These are phyloP conservation scores for Cryptococcus sp. DNA, from an alignment of 1,284 basidiomycete genomes.

Conservation along the genomic window DNA sequence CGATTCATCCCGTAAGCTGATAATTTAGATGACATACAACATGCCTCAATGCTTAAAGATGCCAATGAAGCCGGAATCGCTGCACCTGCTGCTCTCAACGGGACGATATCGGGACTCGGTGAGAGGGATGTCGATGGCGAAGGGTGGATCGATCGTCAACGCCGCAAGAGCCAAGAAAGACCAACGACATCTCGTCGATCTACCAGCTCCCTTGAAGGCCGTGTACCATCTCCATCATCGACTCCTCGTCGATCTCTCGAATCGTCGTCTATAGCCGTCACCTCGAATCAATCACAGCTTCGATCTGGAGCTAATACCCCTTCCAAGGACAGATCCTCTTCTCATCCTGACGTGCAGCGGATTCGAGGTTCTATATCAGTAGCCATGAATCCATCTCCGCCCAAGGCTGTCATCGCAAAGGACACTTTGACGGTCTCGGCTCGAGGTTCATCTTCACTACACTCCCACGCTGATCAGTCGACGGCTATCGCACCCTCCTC, in stretches of 20 bases:
- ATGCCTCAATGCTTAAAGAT: constrained; percentile 69
- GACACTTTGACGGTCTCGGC: constrained; percentile 43
- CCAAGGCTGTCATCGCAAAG: constrained; percentile 41
- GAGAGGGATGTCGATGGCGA: constrained; percentile 15
- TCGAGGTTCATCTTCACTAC: constrained; percentile 27
- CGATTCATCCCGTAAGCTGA: neutral
- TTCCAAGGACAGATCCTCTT: constrained; percentile 9
- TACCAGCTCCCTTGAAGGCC: constrained; percentile 3
- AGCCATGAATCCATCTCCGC: constrained; percentile 42
- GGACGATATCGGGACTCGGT: constrained; percentile 20
- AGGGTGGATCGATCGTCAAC: constrained; percentile 31
- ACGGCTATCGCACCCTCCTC: constrained; percentile 9
- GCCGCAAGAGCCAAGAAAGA: constrained; percentile 3
- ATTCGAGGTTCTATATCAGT: constrained; percentile 22
- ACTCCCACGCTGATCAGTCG: neutral
- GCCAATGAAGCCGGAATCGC: constrained; percentile 51
- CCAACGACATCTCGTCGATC: neutral
- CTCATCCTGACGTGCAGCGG: constrained; percentile 11
- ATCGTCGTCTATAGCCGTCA: constrained; percentile 5
- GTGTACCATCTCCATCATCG: constrained; percentile 9
- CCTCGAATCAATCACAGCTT: neutral
- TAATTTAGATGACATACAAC: constrained; percentile 68
- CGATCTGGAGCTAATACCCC: neutral
- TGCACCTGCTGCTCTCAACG: constrained; percentile 39
- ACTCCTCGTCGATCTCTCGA: constrained; percentile 14